Percentiles rank a stretch among this genome's conserved stretches.
These are phyloP conservation scores for Backusella luteola DNA, from an alignment of 192 early-diverging fungal genomes.

Conservation along the genomic window DNA sequence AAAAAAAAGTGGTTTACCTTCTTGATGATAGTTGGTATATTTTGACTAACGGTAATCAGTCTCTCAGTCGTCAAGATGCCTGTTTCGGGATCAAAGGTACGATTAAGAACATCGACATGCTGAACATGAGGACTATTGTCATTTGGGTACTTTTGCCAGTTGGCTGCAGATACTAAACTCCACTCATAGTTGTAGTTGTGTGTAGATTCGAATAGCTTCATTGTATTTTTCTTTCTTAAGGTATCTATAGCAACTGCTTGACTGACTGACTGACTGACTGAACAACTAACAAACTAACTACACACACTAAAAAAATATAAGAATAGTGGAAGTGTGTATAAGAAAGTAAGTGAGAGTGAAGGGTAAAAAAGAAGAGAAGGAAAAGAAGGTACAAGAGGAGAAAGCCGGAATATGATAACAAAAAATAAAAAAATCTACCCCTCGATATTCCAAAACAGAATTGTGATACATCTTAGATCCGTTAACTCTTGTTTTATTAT, in stretches of 20 bases:
- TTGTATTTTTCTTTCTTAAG: slow-evolving; percentile 27
- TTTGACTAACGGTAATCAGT: slow-evolving; percentile 86
- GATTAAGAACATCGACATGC: slow-evolving; percentile 86
- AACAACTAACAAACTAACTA: not conserved
- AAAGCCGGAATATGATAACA: slow-evolving; percentile 8
- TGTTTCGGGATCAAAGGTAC: slow-evolving; percentile 75
- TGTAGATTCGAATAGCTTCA: slow-evolving; percentile 86
- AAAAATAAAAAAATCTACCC: not conserved
- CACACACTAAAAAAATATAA: not conserved
- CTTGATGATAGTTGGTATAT: slow-evolving; percentile 75
- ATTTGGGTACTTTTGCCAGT: slow-evolving; percentile 99
- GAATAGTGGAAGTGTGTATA: not conserved
- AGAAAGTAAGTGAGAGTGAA: not conserved
- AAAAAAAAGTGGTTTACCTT: slow-evolving; percentile 35
- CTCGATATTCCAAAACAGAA: not conserved
- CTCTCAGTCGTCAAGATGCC: slow-evolving; percentile 89
- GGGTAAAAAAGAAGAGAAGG: not conserved
- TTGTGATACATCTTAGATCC: not conserved
- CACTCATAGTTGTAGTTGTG: slow-evolving; percentile 83
- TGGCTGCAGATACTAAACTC: slow-evolving; percentile 78
- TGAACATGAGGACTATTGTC: slow-evolving; percentile 87
- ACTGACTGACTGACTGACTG: not conserved
- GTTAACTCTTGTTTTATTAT: not conserved
- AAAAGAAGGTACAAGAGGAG: not conserved
- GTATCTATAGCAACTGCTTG: not conserved